A percentile compares a stretch with the other conserved stretches of the same genome.
Evolutionary conservation across 345 rosid genomes (phyloP).

Genomic region (Arabidopsis arenosa): DNA sequence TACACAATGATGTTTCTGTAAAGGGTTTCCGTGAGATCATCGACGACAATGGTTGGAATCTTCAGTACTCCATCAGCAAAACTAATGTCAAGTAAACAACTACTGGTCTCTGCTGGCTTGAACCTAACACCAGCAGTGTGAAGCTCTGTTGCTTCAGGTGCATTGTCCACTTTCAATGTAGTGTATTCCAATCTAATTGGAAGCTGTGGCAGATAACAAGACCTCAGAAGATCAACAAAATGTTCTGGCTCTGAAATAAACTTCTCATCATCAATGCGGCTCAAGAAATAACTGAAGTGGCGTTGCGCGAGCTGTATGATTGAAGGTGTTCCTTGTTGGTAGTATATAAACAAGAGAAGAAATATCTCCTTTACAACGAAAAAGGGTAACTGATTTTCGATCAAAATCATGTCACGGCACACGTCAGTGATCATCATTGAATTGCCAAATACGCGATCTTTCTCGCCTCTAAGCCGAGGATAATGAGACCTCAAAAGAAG

Average conservation of each 20-base stretch:
- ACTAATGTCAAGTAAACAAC: constrained; percentile 40
- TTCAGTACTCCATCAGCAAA: constrained; percentile 29
- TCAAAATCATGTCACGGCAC: constrained; percentile 38
- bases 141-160: constrained; percentile 46
- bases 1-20: constrained; percentile 38
- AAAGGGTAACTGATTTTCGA: constrained; percentile 37
- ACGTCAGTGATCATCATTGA: constrained; percentile 43
- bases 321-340: constrained; percentile 38
- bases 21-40: constrained; percentile 36
- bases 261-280: not conserved
- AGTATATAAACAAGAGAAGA: constrained; percentile 25
- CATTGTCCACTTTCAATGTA: constrained; percentile 10
- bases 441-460: constrained; percentile 45
- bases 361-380: not conserved
- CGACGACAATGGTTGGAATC: constrained; percentile 31
- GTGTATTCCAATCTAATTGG: not conserved
- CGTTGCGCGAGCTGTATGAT: constrained; percentile 37
- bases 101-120: constrained; percentile 7
- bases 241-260: constrained; percentile 28
- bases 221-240: constrained; percentile 40
- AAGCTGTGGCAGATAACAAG: constrained; percentile 29
- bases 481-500: constrained; percentile 41
- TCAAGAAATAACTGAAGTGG: constrained; percentile 29
- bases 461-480: constrained; percentile 1
- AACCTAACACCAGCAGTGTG: constrained; percentile 50